These are phyloP conservation scores for Tranzscheliella williamsii DNA, from an alignment of 1,284 basidiomycete species.

Conservation along the genomic window DNA sequence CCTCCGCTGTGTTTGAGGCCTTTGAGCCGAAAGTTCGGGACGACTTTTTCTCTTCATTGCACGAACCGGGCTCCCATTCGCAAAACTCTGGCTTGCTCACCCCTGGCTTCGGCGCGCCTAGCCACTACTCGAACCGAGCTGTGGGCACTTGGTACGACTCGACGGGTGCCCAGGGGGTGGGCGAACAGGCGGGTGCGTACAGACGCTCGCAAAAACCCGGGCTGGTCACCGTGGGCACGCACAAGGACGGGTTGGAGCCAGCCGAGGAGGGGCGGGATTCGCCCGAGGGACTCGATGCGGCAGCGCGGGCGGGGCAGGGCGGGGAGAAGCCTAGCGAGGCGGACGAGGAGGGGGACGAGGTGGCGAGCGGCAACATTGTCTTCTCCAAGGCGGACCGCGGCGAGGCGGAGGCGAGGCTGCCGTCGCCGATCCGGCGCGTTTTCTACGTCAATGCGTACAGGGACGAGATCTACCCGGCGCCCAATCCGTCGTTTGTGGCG, in stretches of 20 bases:
- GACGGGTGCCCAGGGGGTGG: slow-evolving; percentile 17
- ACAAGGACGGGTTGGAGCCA: slow-evolving; percentile 46
- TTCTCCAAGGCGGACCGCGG: slow-evolving; percentile 69
- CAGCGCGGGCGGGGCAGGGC: background rate
- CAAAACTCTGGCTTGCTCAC: background rate
- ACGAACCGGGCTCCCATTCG: background rate
- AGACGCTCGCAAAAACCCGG: slow-evolving; percentile 11
- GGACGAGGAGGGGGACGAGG: slow-evolving; percentile 3
- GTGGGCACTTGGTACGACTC: slow-evolving; percentile 21
- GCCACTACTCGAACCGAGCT: slow-evolving; percentile 19
- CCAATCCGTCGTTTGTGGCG: slow-evolving; percentile 78
- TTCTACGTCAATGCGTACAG: slow-evolving; percentile 80
- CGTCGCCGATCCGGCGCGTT: slow-evolving; percentile 65
- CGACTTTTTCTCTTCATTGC: too few species aligned
- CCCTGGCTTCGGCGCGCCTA: slow-evolving; percentile 32
- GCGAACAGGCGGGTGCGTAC: slow-evolving; percentile 24
- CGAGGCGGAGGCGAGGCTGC: slow-evolving; percentile 61
- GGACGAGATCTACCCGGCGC: slow-evolving; percentile 80
- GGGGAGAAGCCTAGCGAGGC: slow-evolving; percentile 1
- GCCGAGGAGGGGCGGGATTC: slow-evolving; percentile 42
- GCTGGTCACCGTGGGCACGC: slow-evolving; percentile 39
- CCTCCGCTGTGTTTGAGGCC: slow-evolving; percentile 42
- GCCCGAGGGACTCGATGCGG: slow-evolving; percentile 19
- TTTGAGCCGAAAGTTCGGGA: too few species aligned
- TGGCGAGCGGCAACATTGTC: slow-evolving; percentile 67